Evolutionary conservation across 169 alveolate species (phyloP).

Genomic region (Cryptosporidium xiaoi): DNA sequence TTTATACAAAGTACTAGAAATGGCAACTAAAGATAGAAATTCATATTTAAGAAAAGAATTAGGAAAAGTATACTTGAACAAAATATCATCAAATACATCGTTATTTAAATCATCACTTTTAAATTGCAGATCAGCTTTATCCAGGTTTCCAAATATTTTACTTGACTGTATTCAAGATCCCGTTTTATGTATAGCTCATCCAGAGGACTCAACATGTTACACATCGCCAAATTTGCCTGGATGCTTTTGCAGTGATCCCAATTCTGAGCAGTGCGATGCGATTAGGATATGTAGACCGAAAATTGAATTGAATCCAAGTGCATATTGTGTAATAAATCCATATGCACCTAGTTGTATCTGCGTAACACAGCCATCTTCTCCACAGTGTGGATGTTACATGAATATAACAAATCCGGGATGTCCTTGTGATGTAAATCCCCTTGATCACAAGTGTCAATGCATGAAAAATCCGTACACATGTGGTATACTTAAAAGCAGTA

Average conservation of each 20-base stretch:
- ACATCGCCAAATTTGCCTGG: constrained; percentile 6
- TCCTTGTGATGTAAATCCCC: constrained; percentile 1
- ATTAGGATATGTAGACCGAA: not conserved
- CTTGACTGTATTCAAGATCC: constrained; percentile 24
- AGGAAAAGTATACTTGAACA: constrained; percentile 41
- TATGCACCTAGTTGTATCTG: constrained; percentile 8
- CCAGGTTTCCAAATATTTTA: constrained; percentile 26
- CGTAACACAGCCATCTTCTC: constrained; percentile 15
- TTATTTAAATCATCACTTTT: not conserved
- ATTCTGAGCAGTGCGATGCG: not conserved
- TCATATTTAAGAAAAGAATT: constrained; percentile 33
- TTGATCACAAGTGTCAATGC: constrained; percentile 1
- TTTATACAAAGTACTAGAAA: constrained; percentile 15
- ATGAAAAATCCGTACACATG: constrained; percentile 12
- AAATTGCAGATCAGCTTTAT: constrained; percentile 34
- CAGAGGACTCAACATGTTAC: not conserved
- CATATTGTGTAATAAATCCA: constrained; percentile 8
- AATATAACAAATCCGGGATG: constrained; percentile 15
- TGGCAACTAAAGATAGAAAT: not conserved
- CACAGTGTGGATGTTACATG: constrained; percentile 9
- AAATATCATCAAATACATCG: constrained; percentile 15
- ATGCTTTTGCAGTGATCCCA: not conserved
- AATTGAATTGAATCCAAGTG: constrained; percentile 3
- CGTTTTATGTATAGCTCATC: constrained; percentile 4
- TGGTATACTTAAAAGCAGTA: not conserved